Evolutionary conservation across 306 rosid genomes (phyloP).

Genomic region (Malus fusca): DNA sequence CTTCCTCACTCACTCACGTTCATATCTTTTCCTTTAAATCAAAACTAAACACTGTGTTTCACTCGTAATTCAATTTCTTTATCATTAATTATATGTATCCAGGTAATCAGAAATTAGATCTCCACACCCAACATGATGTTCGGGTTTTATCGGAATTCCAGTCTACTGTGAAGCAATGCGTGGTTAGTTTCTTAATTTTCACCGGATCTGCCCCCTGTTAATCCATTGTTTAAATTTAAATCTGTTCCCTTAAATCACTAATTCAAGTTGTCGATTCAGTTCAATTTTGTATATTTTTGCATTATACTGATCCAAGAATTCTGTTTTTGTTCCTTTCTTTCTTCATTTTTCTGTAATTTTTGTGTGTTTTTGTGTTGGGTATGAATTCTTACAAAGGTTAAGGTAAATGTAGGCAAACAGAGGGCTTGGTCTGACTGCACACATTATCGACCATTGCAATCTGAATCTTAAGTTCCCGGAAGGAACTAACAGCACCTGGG

Average conservation of each 20-base stretch:
- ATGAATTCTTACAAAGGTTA: slow-evolving; percentile 11
- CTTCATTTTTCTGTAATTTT: background rate
- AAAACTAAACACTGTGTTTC: background rate
- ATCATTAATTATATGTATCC: background rate
- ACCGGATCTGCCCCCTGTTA: background rate
- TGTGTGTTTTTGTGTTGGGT: background rate
- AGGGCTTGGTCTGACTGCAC: slow-evolving; percentile 95
- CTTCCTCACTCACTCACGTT: background rate
- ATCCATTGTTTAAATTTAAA: too few species aligned
- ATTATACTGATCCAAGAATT: background rate
- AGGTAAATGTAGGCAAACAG: slow-evolving; percentile 63
- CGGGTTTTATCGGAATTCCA: slow-evolving; percentile 52
- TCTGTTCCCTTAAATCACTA: background rate
- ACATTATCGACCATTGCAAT: slow-evolving; percentile 70
- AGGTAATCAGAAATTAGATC: slow-evolving; percentile 52
- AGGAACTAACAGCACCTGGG: slow-evolving; percentile 98
- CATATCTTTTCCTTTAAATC: background rate
- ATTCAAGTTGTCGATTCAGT: background rate
- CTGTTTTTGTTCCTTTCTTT: background rate
- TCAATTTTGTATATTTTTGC: background rate
- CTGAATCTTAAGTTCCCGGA: slow-evolving; percentile 71
- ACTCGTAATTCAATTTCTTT: background rate
- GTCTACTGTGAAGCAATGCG: slow-evolving; percentile 79
- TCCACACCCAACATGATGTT: slow-evolving; percentile 24
- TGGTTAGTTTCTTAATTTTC: slow-evolving; percentile 33